Conservation (phyloP, 257 asterid genomes). For the Rhazya stricta region DNA sequence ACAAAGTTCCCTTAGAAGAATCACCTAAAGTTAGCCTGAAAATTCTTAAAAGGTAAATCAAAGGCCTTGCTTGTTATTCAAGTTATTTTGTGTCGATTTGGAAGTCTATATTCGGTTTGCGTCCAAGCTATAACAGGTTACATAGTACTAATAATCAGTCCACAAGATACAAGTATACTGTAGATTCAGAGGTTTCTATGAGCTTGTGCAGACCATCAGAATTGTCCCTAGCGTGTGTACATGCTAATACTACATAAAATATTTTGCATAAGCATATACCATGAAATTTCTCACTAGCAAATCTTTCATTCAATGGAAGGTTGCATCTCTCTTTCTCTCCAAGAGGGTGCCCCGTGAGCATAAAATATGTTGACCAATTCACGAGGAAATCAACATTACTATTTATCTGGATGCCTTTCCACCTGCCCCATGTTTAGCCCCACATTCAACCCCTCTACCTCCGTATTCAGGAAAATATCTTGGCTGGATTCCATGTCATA, state of each 20-base stretch:
- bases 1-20: background rate
- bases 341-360: too few relatives aligned
- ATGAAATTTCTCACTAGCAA: too few relatives aligned
- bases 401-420: too few relatives aligned
- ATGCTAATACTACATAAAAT: background rate
- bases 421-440: too few relatives aligned
- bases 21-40: background rate
- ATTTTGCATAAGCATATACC: background rate
- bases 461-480: too few relatives aligned
- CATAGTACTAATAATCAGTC: background rate
- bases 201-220: background rate
- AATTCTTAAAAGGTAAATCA: background rate
- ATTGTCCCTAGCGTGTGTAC: background rate
- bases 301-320: too few relatives aligned
- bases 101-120: background rate
- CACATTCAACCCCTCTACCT: too few relatives aligned
- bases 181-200: background rate
- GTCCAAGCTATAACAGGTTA: background rate
- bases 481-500: too few relatives aligned
- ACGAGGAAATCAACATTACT: too few relatives aligned
- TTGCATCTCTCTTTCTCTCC: too few relatives aligned
- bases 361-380: too few relatives aligned
- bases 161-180: background rate
- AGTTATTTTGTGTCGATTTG: background rate
- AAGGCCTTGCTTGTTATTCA: background rate